Evolutionary conservation across 1,284 basidiomycete genomes (phyloP).

Genomic region (Ganoderma sinense): DNA sequence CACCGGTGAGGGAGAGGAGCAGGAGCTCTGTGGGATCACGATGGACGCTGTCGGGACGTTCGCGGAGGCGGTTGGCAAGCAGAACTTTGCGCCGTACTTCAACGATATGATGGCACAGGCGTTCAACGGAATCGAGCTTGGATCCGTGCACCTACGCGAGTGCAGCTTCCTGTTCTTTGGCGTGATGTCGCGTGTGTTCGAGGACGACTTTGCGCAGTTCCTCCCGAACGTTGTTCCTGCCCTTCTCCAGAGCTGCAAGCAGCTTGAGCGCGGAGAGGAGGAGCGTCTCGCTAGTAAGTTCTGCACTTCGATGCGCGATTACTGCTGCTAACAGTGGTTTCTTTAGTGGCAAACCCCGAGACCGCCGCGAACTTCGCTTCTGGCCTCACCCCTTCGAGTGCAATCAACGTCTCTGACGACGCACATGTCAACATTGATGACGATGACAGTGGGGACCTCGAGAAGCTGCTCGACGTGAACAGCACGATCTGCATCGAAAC

Average conservation of each 20-base stretch:
- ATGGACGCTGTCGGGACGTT: constrained; percentile 99
- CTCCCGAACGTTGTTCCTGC: constrained; percentile 89
- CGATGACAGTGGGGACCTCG: constrained; percentile 87
- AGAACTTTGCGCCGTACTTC: constrained; percentile 96
- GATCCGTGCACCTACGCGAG: constrained; percentile 90
- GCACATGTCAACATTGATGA: constrained; percentile 64
- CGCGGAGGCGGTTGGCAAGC: constrained; percentile 95
- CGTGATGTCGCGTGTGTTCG: constrained; percentile 96
- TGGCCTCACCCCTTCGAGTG: constrained; percentile 73
- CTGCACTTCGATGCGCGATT: constrained; percentile 14
- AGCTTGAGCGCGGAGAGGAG: constrained; percentile 84
- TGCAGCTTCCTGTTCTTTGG: constrained; percentile 99
- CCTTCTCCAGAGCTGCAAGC: constrained; percentile 86
- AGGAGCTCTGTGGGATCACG: constrained; percentile 95
- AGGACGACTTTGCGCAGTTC: constrained; percentile 92
- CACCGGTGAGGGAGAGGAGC: constrained; percentile 87
- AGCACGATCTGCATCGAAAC: constrained; percentile 99
- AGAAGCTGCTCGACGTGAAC: constrained; percentile 91
- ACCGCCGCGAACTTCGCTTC: constrained; percentile 70
- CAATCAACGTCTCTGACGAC: constrained; percentile 67
- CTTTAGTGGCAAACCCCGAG: constrained; percentile 57
- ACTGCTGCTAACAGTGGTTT: neutral
- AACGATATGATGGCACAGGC: constrained; percentile 95
- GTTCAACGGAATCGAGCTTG: constrained; percentile 90
- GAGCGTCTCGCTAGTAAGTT: constrained; percentile 44